phyloP scores from a whole-genome alignment of 768 basidiomycete genomes.

The Lentinula edodes region DNA sequence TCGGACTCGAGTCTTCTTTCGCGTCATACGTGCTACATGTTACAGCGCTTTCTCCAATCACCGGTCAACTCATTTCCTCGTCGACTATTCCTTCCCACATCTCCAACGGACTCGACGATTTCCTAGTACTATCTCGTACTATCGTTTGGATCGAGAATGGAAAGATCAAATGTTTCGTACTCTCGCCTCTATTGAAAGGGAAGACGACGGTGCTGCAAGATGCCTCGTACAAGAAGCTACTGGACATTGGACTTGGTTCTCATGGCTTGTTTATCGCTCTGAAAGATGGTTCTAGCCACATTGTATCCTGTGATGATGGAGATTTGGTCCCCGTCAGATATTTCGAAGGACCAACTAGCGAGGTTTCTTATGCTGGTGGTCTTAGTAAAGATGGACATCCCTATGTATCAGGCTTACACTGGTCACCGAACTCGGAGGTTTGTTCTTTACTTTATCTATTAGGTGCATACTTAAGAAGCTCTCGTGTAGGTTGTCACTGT shows the following conservation, averaged over 20 bases:
- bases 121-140: slow-evolving; percentile 20
- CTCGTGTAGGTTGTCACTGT: slow-evolving; percentile 43
- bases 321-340: slow-evolving; percentile 40
- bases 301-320: slow-evolving; percentile 47
- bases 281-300: slow-evolving; percentile 49
- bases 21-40: slow-evolving; percentile 62
- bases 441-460: neutral
- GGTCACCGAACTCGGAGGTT: slow-evolving; percentile 46
- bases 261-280: slow-evolving; percentile 60
- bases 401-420: slow-evolving; percentile 60
- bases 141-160: slow-evolving; percentile 53
- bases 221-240: slow-evolving; percentile 41
- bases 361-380: slow-evolving; percentile 55
- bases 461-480: neutral
- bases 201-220: slow-evolving; percentile 40
- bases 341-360: slow-evolving; percentile 49
- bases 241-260: slow-evolving; percentile 55
- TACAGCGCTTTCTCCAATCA: slow-evolving; percentile 49
- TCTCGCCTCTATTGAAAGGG: slow-evolving; percentile 46
- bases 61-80: slow-evolving; percentile 45
- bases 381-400: slow-evolving; percentile 42
- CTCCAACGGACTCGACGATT: slow-evolving; percentile 24
- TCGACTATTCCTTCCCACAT: slow-evolving; percentile 51
- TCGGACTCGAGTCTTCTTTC: slow-evolving; percentile 48
- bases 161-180: slow-evolving; percentile 42